Conservation (phyloP, 805 yeast genomes). For the Barnettozyma pratensis region DNA sequence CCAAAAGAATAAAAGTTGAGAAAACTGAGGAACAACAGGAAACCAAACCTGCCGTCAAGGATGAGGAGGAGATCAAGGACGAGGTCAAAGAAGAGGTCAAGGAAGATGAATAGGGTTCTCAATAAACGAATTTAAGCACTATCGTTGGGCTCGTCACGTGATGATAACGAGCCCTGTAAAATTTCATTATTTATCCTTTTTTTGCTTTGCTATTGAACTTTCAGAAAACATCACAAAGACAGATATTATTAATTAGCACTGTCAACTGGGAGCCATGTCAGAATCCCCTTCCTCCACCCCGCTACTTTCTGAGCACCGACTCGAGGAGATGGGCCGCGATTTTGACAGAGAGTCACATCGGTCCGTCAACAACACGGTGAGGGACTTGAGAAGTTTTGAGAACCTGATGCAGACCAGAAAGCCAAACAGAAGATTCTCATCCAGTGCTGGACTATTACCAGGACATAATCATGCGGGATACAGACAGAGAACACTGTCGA, state of each 20-base stretch:
- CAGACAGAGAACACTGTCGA: neutral
- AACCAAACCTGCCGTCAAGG: conserved; percentile 18
- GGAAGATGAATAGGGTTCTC: conserved; percentile 23
- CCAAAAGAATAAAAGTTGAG: conserved; percentile 22
- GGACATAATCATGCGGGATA: neutral
- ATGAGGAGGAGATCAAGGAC: conserved; percentile 27
- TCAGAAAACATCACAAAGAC: too few relatives aligned
- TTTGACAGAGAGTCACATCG: neutral
- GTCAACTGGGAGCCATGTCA: neutral
- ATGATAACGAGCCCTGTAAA: neutral
- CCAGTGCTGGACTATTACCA: neutral
- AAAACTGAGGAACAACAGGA: conserved; percentile 20
- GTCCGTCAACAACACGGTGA: neutral
- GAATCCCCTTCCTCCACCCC: conserved; percentile 7
- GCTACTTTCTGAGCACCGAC: neutral
- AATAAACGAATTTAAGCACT: neutral
- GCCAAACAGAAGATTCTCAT: conserved; percentile 2
- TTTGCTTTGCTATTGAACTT: too few relatives aligned
- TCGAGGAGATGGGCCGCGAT: neutral
- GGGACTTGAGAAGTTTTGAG: conserved; percentile 10
- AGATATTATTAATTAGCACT: too few relatives aligned
- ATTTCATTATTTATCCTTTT: too few relatives aligned
- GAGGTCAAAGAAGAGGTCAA: conserved; percentile 15
- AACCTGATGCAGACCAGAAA: neutral
- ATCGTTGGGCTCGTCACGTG: neutral